Base-by-base conservation (phyloP, 441 rosid genomes). In the Gossypium lobatum region DNA sequence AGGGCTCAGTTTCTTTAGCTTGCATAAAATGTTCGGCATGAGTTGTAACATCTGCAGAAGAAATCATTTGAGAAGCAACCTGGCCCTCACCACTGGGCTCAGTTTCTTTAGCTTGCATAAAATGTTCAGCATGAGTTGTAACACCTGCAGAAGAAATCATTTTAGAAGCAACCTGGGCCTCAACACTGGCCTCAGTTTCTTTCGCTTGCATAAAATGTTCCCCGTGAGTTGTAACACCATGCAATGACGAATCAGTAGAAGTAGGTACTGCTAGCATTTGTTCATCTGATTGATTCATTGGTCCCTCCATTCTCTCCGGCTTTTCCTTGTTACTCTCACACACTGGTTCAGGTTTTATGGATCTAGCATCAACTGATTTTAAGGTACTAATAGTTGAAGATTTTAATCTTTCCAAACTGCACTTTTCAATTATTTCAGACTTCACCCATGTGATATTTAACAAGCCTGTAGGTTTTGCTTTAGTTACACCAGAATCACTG, bases 341-440 rank as follows among this genome's bases (percentile, higher is more conserved):
- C 74, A 50, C 65, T 66, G 85, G 84, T 80, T 90, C 93, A 69
- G 81, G 70, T 84, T 92, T 94, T 67, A 88, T 6, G 6, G 80
- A 76, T 57, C 74, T 67, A 60, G 79, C 73, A 75, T 42, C 80
- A 79, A 75, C 76, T 25, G 75, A 59, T 48, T 82, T 80, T 37
- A 26, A 31, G 70, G 77, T 0, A 62, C 68, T 59, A 74, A 61
- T 23, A 79, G 70, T 66, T 57, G 87, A 71, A 25, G 73, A 73
- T 71, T 50, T 71, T 21, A 7, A 20, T 31, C 72, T 60, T 75
- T 68, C 85, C 39, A 18, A 60, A 48, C 76, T 77, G 71, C 65
- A 25, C 50, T 75, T 82, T 20, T 81, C 86, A 61, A 78, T 64
- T 26, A 75, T 62, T 82, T 90, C 97, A 52, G 18, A 71, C 82